These are phyloP conservation scores for Vaccinium corymbosum DNA, from an alignment of 148 eudicot genomes.

Conservation along the genomic window DNA sequence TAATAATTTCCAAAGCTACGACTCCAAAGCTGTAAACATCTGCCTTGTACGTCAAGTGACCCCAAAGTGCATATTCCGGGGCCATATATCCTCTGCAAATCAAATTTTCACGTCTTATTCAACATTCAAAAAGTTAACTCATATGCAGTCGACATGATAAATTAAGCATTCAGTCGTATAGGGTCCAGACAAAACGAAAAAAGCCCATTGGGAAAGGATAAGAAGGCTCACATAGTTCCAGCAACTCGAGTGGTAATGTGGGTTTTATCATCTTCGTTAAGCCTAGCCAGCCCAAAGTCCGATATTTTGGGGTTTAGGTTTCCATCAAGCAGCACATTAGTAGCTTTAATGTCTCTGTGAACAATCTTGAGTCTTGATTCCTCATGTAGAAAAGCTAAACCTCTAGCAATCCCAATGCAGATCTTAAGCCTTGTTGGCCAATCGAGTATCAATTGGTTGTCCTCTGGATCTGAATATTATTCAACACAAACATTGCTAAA, in stretches of 20 bases:
- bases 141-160: not conserved
- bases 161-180: not conserved
- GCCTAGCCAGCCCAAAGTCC: conserved; percentile 50
- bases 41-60: conserved; percentile 43
- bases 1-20: conserved; percentile 41
- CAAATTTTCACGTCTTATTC: not conserved
- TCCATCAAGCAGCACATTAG: conserved; percentile 43
- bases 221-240: conserved; percentile 41
- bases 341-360: conserved; percentile 51
- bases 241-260: conserved; percentile 52
- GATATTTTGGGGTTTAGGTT: conserved; percentile 45
- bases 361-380: conserved; percentile 46
- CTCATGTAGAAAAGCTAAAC: conserved; percentile 48
- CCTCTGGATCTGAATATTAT: conserved; percentile 21
- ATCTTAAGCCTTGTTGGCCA: conserved; percentile 47
- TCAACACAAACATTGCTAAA: too few species aligned
- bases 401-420: conserved; percentile 45
- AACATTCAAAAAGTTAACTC: not conserved
- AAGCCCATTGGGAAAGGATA: not conserved
- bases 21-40: conserved; percentile 53
- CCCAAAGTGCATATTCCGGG: conserved; percentile 57
- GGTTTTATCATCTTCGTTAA: conserved; percentile 47
- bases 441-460: conserved; percentile 29
- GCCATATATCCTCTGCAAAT: conserved; percentile 61
- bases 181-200: not conserved